Conservation (phyloP, 768 basidiomycete species). For the Auricularia heimuer region DNA sequence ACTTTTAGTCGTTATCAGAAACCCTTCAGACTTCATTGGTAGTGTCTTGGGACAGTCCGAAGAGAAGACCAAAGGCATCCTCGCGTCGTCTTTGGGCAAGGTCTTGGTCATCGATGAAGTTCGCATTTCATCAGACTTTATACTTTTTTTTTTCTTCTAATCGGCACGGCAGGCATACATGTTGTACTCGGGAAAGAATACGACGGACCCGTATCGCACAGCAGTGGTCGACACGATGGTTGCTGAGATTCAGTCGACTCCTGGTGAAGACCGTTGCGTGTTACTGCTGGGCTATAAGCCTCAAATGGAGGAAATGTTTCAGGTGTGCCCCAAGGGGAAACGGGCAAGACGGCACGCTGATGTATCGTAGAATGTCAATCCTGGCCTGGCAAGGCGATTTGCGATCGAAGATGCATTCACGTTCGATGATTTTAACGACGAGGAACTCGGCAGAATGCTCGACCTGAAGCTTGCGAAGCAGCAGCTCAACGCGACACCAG, state of each 20-base stretch:
- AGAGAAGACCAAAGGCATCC: conserved; percentile 51
- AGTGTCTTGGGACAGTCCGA: conserved; percentile 49
- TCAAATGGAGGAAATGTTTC: conserved; percentile 67
- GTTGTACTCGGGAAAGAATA: conserved; percentile 35
- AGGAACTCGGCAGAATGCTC: conserved; percentile 42
- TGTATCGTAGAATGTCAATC: conserved; percentile 51
- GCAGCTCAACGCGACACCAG: conserved; percentile 44
- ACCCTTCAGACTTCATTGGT: conserved; percentile 63
- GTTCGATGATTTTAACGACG: conserved; percentile 55
- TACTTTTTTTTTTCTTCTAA: background rate
- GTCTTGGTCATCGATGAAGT: conserved; percentile 66
- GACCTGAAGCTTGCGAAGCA: conserved; percentile 47
- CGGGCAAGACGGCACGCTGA: background rate
- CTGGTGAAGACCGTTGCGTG: conserved; percentile 62
- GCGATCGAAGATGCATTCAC: conserved; percentile 57
- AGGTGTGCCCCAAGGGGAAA: conserved; percentile 28
- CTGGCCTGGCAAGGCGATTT: conserved; percentile 56
- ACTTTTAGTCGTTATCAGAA: conserved; percentile 48
- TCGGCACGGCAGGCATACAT: conserved; percentile 50
- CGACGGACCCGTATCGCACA: conserved; percentile 46
- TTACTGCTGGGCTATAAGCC: conserved; percentile 55
- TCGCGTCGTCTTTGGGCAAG: conserved; percentile 50
- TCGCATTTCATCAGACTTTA: conserved; percentile 3
- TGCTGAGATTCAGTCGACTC: conserved; percentile 59
- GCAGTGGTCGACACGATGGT: conserved; percentile 68